phyloP scores from a whole-genome alignment of 1,139 yeast genomes.

The Fermentozyma sake region DNA sequence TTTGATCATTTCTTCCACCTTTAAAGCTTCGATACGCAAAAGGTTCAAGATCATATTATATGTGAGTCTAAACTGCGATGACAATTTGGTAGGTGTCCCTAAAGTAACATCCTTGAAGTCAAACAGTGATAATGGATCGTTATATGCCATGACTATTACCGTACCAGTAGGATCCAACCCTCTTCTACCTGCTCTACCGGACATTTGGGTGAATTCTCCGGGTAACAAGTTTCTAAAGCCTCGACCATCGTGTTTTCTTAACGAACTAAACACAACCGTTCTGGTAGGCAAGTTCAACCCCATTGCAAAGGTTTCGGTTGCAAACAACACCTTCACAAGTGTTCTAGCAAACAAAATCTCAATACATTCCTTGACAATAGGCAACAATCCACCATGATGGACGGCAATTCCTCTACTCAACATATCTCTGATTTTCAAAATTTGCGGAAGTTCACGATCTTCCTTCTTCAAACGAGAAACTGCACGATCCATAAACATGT shows the following conservation, averaged over 20 bases:
- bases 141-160: slow-evolving; percentile 88
- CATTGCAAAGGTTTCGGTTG: slow-evolving; percentile 98
- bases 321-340: slow-evolving; percentile 84
- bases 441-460: slow-evolving; percentile 91
- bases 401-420: slow-evolving; percentile 91
- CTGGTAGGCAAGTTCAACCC: slow-evolving; percentile 96
- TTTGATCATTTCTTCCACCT: slow-evolving; percentile 96
- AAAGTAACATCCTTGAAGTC: slow-evolving; percentile 75
- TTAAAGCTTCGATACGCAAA: slow-evolving; percentile 85
- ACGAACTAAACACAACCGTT: slow-evolving; percentile 85
- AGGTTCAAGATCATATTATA: slow-evolving; percentile 93
- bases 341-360: slow-evolving; percentile 88
- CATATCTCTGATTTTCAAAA: slow-evolving; percentile 73
- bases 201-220: slow-evolving; percentile 98
- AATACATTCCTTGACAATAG: slow-evolving; percentile 92
- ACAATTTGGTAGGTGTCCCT: slow-evolving; percentile 84
- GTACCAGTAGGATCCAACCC: slow-evolving; percentile 93
- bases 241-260: slow-evolving; percentile 87
- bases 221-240: slow-evolving; percentile 78
- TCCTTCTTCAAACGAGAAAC: slow-evolving; percentile 84
- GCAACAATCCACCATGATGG: slow-evolving; percentile 94
- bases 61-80: slow-evolving; percentile 88
- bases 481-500: slow-evolving; percentile 88
- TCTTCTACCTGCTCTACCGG: slow-evolving; percentile 98
- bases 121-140: slow-evolving; percentile 57